phyloP scores from a whole-genome alignment of 345 rosid species.

The Pistacia atlantica region DNA sequence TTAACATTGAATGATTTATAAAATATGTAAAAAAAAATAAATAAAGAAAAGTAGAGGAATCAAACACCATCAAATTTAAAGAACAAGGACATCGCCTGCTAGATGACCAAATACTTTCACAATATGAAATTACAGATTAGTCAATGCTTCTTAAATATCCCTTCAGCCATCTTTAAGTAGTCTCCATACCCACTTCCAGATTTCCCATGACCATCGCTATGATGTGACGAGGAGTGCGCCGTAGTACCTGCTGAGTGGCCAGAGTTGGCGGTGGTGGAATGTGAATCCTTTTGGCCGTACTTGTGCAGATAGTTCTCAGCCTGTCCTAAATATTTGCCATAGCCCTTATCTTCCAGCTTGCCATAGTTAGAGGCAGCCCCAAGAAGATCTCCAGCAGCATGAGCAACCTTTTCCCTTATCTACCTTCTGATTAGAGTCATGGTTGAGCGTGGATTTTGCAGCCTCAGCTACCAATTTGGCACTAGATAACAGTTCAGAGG shows the following conservation, averaged over 20 bases:
- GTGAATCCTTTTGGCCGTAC: not conserved
- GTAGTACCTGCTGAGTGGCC: no score
- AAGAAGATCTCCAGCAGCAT: no score
- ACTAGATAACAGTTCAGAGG: no score
- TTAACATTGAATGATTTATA: no score
- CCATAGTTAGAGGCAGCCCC: no score
- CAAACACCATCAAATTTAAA: not conserved
- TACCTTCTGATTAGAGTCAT: no score
- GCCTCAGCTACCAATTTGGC: no score
- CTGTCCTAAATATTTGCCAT: not conserved
- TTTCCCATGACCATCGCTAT: no score
- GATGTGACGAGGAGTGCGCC: no score
- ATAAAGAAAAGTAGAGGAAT: not conserved
- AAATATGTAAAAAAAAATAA: not conserved
- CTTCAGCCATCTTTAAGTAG: not conserved
- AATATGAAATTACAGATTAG: not conserved
- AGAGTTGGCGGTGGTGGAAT: not conserved
- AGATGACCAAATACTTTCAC: not conserved
- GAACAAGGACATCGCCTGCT: not conserved
- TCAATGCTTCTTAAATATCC: not conserved
- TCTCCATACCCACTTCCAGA: not conserved
- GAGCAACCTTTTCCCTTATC: no score
- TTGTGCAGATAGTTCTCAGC: slow-evolving; percentile 4
- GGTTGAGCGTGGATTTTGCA: no score
- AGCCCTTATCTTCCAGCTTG: not conserved